Evolutionary conservation across 306 rosid genomes (phyloP), one percentile per base, ranked within the genome.

Genomic region (Canavalia gladiata): DNA sequence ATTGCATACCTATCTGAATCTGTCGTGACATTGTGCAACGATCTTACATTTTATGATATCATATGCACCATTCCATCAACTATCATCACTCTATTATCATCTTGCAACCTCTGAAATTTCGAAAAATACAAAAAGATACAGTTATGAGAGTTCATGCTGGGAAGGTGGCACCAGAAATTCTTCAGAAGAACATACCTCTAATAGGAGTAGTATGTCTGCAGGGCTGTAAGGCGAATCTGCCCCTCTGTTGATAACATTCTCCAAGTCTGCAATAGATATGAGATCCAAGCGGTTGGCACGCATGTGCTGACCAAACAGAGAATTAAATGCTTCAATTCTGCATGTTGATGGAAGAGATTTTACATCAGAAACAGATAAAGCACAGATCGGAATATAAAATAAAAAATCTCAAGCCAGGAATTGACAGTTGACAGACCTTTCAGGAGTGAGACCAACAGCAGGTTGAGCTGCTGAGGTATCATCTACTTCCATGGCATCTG

Each of bases 231-330:
- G 81, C 29, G 86, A 49, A 82, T 74, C 90, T 55, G 88, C 86
- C 51, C 85, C 79, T 42, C 81, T 68, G 76, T 93, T 96, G 83
- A 96, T 83, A 35, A 89, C 88, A 77, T 58, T 75, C 90, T 88
- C 98, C 33, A 93, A 8, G 11, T 86, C 92, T 54, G 90, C 86
- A 83, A 96, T 80, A 59, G 97, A 80, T 87, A 95, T 87, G 56
- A 76, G 63, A 57, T 90, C 93, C 85, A 92, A 51, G 65, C 87
- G 99, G 67, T 93, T 88, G 67, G 88, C 71, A 18, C 88, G 92
- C 97, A 92, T 91, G 82, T 93, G 94, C 84, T 92, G 98, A 84
- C 92, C 94, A 84, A 96, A 90, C 12, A 85, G 80, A 79, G 97
- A 83, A 74, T 91, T 89, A 80, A 93, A 93, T 72, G 90, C 94